Base-by-base conservation (phyloP, 805 yeast species). In the Zygotorulaspora danielsina region DNA sequence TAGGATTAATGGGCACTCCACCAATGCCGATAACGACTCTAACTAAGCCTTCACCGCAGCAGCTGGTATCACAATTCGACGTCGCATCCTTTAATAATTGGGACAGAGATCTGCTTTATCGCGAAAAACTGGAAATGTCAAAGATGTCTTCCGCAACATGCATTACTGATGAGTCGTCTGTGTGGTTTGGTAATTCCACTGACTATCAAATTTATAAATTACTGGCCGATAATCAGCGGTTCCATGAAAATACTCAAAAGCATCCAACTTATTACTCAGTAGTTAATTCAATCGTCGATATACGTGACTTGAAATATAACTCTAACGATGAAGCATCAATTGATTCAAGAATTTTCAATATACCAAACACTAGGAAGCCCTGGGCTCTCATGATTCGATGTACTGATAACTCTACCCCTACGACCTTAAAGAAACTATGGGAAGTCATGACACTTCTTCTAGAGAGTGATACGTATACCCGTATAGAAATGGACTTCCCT, bases 141-240 rank as follows among this genome's bases (percentile, higher is more conserved):
- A 77, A 76, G 54, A 83, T 89, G 89, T 81, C 95, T 1, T 71
- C 85, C 7, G 94, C 95, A 0, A 75, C 93, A 0, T 72, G 69
- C 9, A 65, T 85, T 1, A 55, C 57, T 11, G 45, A 57, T 7
- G 32, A 48, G 3, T 41, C 60, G 6, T 69, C 75, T 34, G 74
- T 88, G 5, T 89, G 90, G 89, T 70, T 82, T 36, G 97, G 97
- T 2, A 90, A 89, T 54, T 66, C 79, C 1, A 77, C 84, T 48
- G 96, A 89, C 58, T 77, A 70, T 54, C 80, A 78, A 44, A 61
- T 60, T 4, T 54, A 58, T 39, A 57, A 51, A 37, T 28, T 48
- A 31, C 45, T 38, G 36, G 52, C 12, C 16, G 32, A 30, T 16
- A 29, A 34, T 5, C 18, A 22, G 12, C 21, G 50, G 10, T 34